Evolutionary conservation across 768 basidiomycete species (phyloP).

Genomic region (Suillus clintonianus): DNA sequence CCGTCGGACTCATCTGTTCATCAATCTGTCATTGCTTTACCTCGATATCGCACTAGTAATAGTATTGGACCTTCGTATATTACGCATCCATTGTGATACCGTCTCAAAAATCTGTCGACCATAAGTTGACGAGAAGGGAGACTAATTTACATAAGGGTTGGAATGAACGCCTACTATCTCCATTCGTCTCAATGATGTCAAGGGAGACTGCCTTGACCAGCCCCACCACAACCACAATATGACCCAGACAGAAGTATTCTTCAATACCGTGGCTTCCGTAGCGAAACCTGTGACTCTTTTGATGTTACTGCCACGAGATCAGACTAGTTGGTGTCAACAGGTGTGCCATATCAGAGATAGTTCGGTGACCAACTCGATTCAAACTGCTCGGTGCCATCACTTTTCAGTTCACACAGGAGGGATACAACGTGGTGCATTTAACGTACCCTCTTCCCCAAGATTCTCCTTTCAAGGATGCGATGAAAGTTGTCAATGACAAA

Average conservation of each 20-base stretch:
- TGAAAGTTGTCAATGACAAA: constrained; percentile 17
- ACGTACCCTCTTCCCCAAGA: constrained; percentile 21
- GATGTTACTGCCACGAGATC: constrained; percentile 30
- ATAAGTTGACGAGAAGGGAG: not conserved
- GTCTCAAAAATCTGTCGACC: not conserved
- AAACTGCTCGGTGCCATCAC: not conserved
- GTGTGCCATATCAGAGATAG: constrained; percentile 14
- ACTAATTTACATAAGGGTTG: not conserved
- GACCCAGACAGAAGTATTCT: constrained; percentile 7
- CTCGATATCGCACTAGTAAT: constrained; percentile 1
- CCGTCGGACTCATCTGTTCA: constrained; percentile 4
- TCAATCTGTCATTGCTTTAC: constrained; percentile 1
- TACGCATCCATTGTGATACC: constrained; percentile 1
- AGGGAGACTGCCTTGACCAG: not conserved
- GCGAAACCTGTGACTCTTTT: constrained; percentile 31
- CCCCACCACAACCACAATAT: constrained; percentile 3
- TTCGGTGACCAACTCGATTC: not conserved
- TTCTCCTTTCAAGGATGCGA: constrained; percentile 15
- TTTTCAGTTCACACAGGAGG: constrained; percentile 39
- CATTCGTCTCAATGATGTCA: not conserved
- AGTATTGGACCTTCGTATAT: constrained; percentile 4
- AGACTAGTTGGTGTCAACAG: constrained; percentile 39
- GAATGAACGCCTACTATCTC: not conserved
- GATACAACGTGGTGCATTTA: constrained; percentile 38
- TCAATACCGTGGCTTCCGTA: constrained; percentile 32